Base-by-base conservation (phyloP, 805 yeast species). In the Wickerhamomyces pijperi region DNA sequence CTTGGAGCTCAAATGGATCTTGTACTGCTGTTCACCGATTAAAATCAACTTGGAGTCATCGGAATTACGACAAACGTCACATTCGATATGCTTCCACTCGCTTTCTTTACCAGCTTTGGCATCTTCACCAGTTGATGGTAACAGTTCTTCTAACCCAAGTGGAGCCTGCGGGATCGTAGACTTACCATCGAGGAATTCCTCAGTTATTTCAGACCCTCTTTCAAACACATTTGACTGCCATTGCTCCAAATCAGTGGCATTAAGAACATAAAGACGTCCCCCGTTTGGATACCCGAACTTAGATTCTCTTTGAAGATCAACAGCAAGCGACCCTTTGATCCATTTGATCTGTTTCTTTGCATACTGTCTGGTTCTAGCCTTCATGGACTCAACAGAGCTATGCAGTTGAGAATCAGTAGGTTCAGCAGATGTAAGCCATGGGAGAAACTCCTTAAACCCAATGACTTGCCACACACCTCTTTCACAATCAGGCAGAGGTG, bases 381-480 rank as follows among this genome's bases (percentile, higher is more conserved):
- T 88, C 97, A 92, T 92, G 28, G 74, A 66, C 12, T 74, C 81
- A 3, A 79, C 61, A 9, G 90, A 76, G 3, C 60, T 63, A 4
- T 54, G 54, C 38, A 70, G 68, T 14, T 47, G 37, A 5, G 18
- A 33, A 4, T 49, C 43, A 5, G 50, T 48, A 5, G 44, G 20
- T 13, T 41, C 45, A 0, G 49, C 55, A 7, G 54, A 34, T 25
- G 50, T 46, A 19, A 76, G 48, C 82, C 82, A 85, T 2, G 94
- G 90, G 29, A 84, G 53, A 53, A 86, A 86, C 52, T 86, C 95
- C 55, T 85, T 84, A 59, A 84, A 92, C 2, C 97, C 97, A 51
- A 90, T 84, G 2, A 84, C 95, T 60, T 92, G 97, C 87, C 87
- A 87, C 0, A 90, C 71, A 2, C 97, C 97, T 42, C 70, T 64